A percentile compares a stretch with the other conserved stretches of the same genome.
phyloP scores from a whole-genome alignment of 176 grass and related monocot genomes.

The Puccinellia tenuiflora region DNA sequence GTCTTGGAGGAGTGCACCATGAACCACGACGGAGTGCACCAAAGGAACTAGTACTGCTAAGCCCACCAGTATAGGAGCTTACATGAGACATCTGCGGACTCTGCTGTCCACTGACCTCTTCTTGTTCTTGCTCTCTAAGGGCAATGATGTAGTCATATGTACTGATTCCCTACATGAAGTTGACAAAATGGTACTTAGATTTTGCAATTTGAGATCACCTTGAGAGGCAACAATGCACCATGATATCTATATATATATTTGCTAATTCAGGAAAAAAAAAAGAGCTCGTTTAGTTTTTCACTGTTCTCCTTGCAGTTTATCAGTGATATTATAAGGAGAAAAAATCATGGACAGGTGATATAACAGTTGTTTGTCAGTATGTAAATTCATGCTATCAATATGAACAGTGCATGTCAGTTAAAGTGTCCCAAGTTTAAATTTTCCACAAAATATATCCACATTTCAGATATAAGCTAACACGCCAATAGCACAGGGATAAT shows the following conservation, averaged over 20 bases:
- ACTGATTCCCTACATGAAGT: conserved; percentile 70
- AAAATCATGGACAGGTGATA: neutral
- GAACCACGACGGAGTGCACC: conserved; percentile 70
- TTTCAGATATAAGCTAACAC: neutral
- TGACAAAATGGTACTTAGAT: conserved; percentile 1
- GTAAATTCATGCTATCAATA: neutral
- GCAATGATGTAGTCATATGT: conserved; percentile 99
- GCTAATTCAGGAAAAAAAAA: neutral
- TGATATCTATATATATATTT: neutral
- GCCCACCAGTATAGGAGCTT: conserved; percentile 94
- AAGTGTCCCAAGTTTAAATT: neutral
- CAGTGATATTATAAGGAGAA: neutral
- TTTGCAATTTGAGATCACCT: conserved; percentile 6
- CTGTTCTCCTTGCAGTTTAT: neutral
- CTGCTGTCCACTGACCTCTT: conserved; percentile 62
- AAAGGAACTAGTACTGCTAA: conserved; percentile 96
- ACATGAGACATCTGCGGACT: conserved; percentile 94
- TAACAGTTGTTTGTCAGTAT: neutral
- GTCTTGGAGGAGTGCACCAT: conserved; percentile 93
- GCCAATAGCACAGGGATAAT: neutral
- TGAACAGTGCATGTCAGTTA: neutral
- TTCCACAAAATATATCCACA: neutral
- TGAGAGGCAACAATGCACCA: neutral
- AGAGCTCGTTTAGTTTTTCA: neutral
- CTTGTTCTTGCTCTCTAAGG: conserved; percentile 95